phyloP scores from a whole-genome alignment of 1,284 basidiomycete genomes.

The Vanrija sp. region DNA sequence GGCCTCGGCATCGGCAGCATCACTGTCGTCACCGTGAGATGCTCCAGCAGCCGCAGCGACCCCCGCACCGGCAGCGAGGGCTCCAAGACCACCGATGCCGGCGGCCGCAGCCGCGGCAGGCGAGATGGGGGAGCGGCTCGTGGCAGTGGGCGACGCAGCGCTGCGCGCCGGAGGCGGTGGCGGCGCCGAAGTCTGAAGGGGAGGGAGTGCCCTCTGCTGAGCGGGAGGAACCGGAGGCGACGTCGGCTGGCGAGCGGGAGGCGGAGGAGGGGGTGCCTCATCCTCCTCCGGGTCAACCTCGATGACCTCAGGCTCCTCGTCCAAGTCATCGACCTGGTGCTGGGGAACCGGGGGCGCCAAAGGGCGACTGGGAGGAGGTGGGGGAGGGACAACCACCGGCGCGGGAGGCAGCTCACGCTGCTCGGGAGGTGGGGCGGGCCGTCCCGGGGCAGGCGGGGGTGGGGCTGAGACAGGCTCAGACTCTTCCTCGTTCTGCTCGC shows the following conservation, averaged over 20 bases:
- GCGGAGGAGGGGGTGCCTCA: constrained; percentile 4
- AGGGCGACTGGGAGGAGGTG: neutral
- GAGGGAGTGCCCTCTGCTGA: too few species aligned
- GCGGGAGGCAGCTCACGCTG: too few species aligned
- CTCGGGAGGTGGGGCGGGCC: neutral
- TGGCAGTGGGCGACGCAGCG: too few species aligned
- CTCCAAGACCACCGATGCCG: neutral
- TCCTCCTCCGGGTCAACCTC: constrained; percentile 15
- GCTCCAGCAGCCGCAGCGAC: too few species aligned
- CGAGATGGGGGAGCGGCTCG: constrained; percentile 7
- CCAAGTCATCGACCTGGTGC: neutral
- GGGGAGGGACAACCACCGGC: constrained; percentile 14
- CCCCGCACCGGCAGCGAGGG: neutral
- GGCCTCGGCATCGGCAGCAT: constrained; percentile 55
- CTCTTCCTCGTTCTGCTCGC: constrained; percentile 29
- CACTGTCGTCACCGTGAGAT: too few species aligned
- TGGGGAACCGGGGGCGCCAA: too few species aligned
- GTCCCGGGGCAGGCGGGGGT: constrained; percentile 1
- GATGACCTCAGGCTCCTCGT: neutral
- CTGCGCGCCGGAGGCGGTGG: neutral
- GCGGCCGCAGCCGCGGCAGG: neutral
- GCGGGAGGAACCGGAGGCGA: too few species aligned
- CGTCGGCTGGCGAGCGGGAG: constrained; percentile 9
- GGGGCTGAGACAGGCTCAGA: constrained; percentile 12
- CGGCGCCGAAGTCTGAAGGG: constrained; percentile 2